phyloP scores from a whole-genome alignment of 371 early-diverging fungal species.

The Syncephalis plumigaleata region DNA sequence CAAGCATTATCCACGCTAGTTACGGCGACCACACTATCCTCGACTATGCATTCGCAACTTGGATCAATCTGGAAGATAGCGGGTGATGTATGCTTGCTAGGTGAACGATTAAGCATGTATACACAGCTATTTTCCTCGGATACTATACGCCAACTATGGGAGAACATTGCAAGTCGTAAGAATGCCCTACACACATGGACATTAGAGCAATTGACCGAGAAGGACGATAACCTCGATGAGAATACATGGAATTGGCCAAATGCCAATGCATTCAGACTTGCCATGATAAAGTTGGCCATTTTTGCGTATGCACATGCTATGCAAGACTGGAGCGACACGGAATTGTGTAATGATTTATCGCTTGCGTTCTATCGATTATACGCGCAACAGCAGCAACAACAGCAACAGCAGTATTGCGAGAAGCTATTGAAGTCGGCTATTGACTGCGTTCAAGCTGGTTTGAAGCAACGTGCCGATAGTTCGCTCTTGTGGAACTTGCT shows the following conservation, averaged over 20 bases:
- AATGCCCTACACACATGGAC: no score
- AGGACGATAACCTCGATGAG: no score
- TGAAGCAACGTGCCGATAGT: slow-evolving; percentile 38
- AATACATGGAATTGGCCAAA: no score
- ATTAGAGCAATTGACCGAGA: no score
- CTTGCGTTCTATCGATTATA: slow-evolving; percentile 4
- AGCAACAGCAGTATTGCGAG: no score
- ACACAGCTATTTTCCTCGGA: no score
- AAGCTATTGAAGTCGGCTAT: slow-evolving; percentile 19
- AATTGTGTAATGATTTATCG: background rate
- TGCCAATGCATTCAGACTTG: no score
- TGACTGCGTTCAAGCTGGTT: slow-evolving; percentile 34
- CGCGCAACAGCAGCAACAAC: slow-evolving; percentile 2
- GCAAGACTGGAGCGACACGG: background rate
- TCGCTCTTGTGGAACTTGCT: slow-evolving; percentile 54
- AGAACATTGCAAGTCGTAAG: background rate
- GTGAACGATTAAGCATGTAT: background rate
- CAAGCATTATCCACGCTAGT: slow-evolving; percentile 20
- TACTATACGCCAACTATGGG: no score
- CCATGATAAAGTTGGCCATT: slow-evolving; percentile 9
- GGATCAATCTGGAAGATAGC: slow-evolving; percentile 41
- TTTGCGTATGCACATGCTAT: slow-evolving; percentile 30
- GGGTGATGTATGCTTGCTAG: slow-evolving; percentile 34
- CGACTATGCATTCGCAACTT: slow-evolving; percentile 10
- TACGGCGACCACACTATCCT: slow-evolving; percentile 12